Conservation (phyloP, 2,329 filamentous ascomycete genomes). For the Hypoxylon sp. region DNA sequence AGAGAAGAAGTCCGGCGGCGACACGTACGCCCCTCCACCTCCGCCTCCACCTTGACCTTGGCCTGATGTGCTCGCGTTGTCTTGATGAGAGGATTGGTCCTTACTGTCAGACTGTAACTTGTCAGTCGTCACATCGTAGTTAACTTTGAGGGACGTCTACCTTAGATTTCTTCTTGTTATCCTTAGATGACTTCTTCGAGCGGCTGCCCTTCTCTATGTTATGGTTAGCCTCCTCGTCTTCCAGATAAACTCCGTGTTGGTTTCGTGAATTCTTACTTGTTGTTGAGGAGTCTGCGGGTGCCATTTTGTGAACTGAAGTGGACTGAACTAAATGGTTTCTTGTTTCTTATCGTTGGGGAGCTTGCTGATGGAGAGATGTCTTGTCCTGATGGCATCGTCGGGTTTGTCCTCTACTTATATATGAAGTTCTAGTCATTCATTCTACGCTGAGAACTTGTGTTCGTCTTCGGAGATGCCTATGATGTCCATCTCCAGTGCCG, state of each 20-base stretch:
- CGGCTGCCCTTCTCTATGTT: slow-evolving; percentile 30
- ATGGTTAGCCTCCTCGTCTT: slow-evolving; percentile 16
- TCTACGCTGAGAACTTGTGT: slow-evolving; percentile 13
- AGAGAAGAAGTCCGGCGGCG: slow-evolving; percentile 45
- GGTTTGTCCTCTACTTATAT: slow-evolving; percentile 30
- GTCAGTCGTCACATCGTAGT: slow-evolving; percentile 19
- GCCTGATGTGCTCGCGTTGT: slow-evolving; percentile 26
- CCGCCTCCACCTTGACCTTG: slow-evolving; percentile 26
- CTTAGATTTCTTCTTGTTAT: slow-evolving; percentile 39
- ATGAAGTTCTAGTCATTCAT: slow-evolving; percentile 1
- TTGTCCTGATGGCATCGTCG: not conserved
- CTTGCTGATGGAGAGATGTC: slow-evolving; percentile 16
- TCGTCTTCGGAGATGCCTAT: slow-evolving; percentile 21
- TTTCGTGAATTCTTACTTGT: slow-evolving; percentile 26
- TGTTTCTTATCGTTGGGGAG: slow-evolving; percentile 13
- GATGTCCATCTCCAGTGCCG: slow-evolving; percentile 26
- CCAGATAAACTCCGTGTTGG: not conserved
- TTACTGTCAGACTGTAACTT: slow-evolving; percentile 17
- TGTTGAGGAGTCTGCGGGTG: slow-evolving; percentile 32
- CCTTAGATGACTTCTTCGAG: slow-evolving; percentile 35
- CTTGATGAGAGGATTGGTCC: slow-evolving; percentile 24
- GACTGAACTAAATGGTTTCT: not conserved
- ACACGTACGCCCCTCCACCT: slow-evolving; percentile 31
- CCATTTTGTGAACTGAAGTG: slow-evolving; percentile 25
- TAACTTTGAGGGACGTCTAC: slow-evolving; percentile 9